Evolutionary conservation across 2,329 filamentous ascomycete genomes (phyloP), one percentile per base, ranked within the genome.

Genomic region (Fusarium protoensiforme): DNA sequence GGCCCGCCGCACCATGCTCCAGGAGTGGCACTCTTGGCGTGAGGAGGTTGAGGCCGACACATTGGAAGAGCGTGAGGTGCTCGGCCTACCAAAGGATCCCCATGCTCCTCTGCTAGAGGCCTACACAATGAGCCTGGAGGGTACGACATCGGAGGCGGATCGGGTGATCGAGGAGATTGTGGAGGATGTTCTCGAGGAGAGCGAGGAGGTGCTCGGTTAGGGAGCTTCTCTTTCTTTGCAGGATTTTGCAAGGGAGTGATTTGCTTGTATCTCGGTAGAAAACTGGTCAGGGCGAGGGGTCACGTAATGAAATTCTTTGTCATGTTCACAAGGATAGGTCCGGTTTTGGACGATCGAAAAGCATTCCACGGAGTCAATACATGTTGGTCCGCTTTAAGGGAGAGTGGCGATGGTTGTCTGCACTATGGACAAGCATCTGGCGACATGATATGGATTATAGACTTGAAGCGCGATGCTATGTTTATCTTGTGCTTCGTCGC

Each of bases 21-120:
- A 93, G 75, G 96, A 98, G 85, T 99, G 96, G 96, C 83, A 92
- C 78, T 90, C 90, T 65, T 99, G 95, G 94, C 89, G 95, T 81
- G 90, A 91, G 78, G 86, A 88, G 68, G 89, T 94, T 75, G 91
- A 93, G 84, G 88, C 89, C 74, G 91, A 97, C 78, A 82, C 96
- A 57, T 83, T 84, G 68, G 92, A 94, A 77, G 94, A 97, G 83
- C 89, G 93, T 68, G 87, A 89, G 60, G 90, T 86, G 8, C 83
- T 91, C 53, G 93, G 93, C 61, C 82, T 96, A 74, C 89, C 92
- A 51, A 86, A 87, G 68, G 87, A 94, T 75, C 89, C 89, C 36
- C 87, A 91, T 61, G 91, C 92, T 76, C 88, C 87, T 71, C 84
- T 92, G 36, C 84, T 91, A 69, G 88, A 90, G 77, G 85, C 87